These are phyloP conservation scores for Blastomyces percursus DNA, from an alignment of 2,329 filamentous ascomycete species.

Conservation along the genomic window DNA sequence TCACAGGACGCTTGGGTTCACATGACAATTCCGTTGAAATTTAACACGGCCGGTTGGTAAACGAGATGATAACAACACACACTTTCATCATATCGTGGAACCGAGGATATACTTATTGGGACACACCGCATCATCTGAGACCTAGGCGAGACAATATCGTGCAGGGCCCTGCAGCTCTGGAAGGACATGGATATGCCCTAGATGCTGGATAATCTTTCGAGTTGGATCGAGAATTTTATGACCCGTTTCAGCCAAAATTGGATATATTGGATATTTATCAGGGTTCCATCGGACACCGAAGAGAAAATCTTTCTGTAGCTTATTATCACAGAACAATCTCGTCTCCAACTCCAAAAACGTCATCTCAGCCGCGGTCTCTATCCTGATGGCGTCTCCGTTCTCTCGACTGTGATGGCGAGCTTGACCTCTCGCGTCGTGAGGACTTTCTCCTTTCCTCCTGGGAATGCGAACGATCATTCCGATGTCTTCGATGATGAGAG, in stretches of 20 bases:
- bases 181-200: not conserved
- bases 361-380: conserved; percentile 19
- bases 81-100: not conserved
- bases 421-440: conserved; percentile 19
- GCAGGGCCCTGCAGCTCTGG: not conserved
- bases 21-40: not conserved
- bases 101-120: not conserved
- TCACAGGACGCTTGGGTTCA: not conserved
- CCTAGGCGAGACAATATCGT: not conserved
- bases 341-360: not conserved
- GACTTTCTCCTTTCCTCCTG: conserved; percentile 20
- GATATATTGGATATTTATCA: not conserved
- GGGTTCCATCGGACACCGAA: not conserved
- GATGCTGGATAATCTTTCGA: not conserved
- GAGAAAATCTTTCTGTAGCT: not conserved
- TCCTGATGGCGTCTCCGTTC: conserved; percentile 17
- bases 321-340: not conserved
- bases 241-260: not conserved
- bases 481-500: conserved; percentile 31
- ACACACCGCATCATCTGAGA: not conserved
- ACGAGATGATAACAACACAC: not conserved
- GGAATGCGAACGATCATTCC: conserved; percentile 24
- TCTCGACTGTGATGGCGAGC: conserved; percentile 14
- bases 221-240: not conserved
- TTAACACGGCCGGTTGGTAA: not conserved